Base-by-base conservation (phyloP, 305 asterid species). In the Solanum chacoense region DNA sequence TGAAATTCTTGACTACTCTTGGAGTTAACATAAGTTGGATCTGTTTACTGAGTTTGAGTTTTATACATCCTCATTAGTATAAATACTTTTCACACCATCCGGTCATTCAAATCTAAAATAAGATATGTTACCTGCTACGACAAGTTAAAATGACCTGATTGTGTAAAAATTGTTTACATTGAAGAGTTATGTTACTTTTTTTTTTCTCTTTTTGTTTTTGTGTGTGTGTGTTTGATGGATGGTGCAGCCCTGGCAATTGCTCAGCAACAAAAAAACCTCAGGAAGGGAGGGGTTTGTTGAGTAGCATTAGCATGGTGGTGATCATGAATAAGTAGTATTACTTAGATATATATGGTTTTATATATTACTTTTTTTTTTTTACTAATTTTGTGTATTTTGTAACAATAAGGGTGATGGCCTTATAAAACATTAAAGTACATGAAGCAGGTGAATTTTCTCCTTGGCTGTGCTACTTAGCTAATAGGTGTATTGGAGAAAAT, bases 361-460 rank as follows among this genome's bases (percentile, higher is more conserved):
- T 35, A 10, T 6, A 55, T 18, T 77, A 1, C 1, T 37, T 11
- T 34, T 35, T 24, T 1, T 11, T 20, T 11, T 24, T 38, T 8
- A 5, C 86, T 42, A 81, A 42, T 28, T 79, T 42, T 28, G 86
- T 81, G 71, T 81, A 18, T 81, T 55, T 55, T 72, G 55, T 50
- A 88, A 84, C 29, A 38, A 73, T 69, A 40, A 55, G 65, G 85
- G 7, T 29, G 78, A 45, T 88, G 18, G 18, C 24, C 29, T 88
- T 13, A 31, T 32, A 67, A 18, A 9, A 77, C 31, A 36, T 79
- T 29, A 34, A 63, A 24, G 67, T 86, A 85, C 85, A 90, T 94
- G 97, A 93, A 96, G 98, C 95, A 88, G 91, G 89, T 92, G 93
- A 93, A 93, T 94, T 96, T 95, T 93, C 94, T 93, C 93, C 89